These are phyloP conservation scores for Phyllosticta citribraziliensis DNA, from an alignment of 2,329 filamentous ascomycete species.

Conservation along the genomic window DNA sequence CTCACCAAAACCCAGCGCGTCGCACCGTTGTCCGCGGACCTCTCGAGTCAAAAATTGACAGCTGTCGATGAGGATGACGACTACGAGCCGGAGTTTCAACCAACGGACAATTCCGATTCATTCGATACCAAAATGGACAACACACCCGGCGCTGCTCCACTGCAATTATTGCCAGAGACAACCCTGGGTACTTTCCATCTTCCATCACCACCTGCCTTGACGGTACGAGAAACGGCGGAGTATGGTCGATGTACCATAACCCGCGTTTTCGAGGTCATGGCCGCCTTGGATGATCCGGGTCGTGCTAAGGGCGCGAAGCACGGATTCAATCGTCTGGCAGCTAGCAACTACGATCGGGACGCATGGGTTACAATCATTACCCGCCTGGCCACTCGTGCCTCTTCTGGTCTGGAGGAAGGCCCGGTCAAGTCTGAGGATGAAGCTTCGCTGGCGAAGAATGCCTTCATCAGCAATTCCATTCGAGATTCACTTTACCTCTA, in stretches of 20 bases:
- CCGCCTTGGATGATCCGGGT: constrained; percentile 57
- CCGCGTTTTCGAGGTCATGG: constrained; percentile 70
- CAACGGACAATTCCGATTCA: constrained; percentile 68
- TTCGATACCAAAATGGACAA: constrained; percentile 68
- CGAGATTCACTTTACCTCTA: constrained; percentile 75
- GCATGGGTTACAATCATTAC: constrained; percentile 86
- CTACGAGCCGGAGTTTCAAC: constrained; percentile 80
- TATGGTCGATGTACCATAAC: constrained; percentile 65
- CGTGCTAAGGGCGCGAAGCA: constrained; percentile 38
- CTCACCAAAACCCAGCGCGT: constrained; percentile 23
- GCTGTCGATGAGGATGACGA: constrained; percentile 73
- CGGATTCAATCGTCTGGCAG: constrained; percentile 76
- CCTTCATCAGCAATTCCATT: constrained; percentile 55
- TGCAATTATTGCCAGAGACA: constrained; percentile 30
- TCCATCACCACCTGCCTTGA: constrained; percentile 65
- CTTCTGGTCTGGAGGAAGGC: constrained; percentile 56
- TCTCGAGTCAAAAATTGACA: constrained; percentile 19
- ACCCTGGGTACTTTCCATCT: constrained; percentile 69
- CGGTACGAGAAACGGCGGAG: constrained; percentile 59
- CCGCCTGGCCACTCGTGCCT: constrained; percentile 71
- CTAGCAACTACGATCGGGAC: constrained; percentile 73
- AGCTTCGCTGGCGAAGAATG: constrained; percentile 17
- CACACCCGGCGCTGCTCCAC: constrained; percentile 43
- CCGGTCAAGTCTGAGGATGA: constrained; percentile 45
- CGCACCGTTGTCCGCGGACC: constrained; percentile 20